phyloP scores from a whole-genome alignment of 1,284 basidiomycete species.

The Apiotrichum gracile region DNA sequence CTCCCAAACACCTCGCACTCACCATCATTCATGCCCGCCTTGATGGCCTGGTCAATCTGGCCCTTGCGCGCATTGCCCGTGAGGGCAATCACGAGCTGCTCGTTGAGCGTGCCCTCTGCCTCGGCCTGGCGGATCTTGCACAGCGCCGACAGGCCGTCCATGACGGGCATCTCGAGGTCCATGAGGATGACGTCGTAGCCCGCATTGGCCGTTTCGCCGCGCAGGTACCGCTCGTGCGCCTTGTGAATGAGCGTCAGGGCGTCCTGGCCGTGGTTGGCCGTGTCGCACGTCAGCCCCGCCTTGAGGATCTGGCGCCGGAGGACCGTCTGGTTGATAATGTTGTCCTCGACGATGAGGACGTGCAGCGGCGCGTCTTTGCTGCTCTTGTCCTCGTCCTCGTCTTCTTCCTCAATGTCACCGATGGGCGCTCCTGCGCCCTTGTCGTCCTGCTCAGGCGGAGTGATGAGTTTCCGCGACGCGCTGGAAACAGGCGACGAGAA shows the following conservation, averaged over 20 bases:
- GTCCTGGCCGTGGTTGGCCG: constrained; percentile 42
- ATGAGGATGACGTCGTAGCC: constrained; percentile 23
- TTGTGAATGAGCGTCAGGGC: constrained; percentile 19
- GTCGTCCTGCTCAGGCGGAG: too few species aligned
- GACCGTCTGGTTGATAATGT: constrained; percentile 46
- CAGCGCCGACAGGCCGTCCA: constrained; percentile 43
- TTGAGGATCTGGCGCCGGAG: constrained; percentile 41
- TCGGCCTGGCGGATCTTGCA: constrained; percentile 36
- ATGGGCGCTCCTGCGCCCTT: too few species aligned
- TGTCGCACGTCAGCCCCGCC: constrained; percentile 27
- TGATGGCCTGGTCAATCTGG: constrained; percentile 31
- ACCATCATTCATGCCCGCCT: constrained; percentile 29
- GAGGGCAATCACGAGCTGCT: constrained; percentile 37
- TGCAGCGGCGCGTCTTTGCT: constrained; percentile 5
- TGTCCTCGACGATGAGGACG: constrained; percentile 35
- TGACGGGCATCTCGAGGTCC: constrained; percentile 38
- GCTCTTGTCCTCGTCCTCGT: background rate
- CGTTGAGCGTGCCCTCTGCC: constrained; percentile 19
- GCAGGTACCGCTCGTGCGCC: background rate
- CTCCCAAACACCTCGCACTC: constrained; percentile 1
- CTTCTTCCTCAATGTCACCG: too few species aligned
- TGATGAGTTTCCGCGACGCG: too few species aligned
- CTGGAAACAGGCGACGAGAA: too few species aligned
- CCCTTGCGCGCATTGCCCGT: constrained; percentile 39
- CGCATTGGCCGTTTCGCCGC: background rate